Evolutionary conservation across 1,284 basidiomycete genomes (phyloP).

Genomic region (Pisolithus thermaeus): DNA sequence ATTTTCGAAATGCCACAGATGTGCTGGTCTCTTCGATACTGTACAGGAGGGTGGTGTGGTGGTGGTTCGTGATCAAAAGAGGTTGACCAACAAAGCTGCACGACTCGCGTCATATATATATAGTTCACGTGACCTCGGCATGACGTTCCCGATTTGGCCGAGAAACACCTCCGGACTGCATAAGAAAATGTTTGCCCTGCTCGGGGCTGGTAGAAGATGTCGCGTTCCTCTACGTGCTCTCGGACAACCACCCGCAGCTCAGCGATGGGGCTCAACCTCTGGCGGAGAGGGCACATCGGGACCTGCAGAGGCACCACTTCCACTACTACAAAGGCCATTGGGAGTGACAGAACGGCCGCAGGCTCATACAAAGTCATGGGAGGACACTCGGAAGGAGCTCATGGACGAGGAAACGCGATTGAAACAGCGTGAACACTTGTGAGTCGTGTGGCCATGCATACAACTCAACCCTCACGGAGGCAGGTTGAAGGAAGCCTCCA

Average conservation of each 20-base stretch:
- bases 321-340: slow-evolving; percentile 66
- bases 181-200: slow-evolving; percentile 15
- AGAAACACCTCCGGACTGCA: slow-evolving; percentile 5
- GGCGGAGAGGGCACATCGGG: slow-evolving; percentile 2
- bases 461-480: slow-evolving; percentile 2
- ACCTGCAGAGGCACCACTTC: slow-evolving; percentile 32
- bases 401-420: slow-evolving; percentile 69
- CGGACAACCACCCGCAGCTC: slow-evolving; percentile 2
- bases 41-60: slow-evolving; percentile 32
- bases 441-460: slow-evolving; percentile 24
- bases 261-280: slow-evolving; percentile 21
- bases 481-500: slow-evolving; percentile 81
- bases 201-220: slow-evolving; percentile 7
- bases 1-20: slow-evolving; percentile 29
- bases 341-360: slow-evolving; percentile 63
- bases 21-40: slow-evolving; percentile 7
- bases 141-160: slow-evolving; percentile 17
- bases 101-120: slow-evolving; percentile 29
- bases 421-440: slow-evolving; percentile 76
- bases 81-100: slow-evolving; percentile 35
- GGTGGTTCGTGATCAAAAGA: slow-evolving; percentile 38
- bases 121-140: slow-evolving; percentile 37
- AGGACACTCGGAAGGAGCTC: slow-evolving; percentile 65
- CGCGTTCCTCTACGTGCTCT: neutral
- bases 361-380: slow-evolving; percentile 55